Evolutionary conservation across 345 rosid genomes (phyloP), one percentile per base, ranked within the genome.

Genomic region (Crucihimalaya himalaica): DNA sequence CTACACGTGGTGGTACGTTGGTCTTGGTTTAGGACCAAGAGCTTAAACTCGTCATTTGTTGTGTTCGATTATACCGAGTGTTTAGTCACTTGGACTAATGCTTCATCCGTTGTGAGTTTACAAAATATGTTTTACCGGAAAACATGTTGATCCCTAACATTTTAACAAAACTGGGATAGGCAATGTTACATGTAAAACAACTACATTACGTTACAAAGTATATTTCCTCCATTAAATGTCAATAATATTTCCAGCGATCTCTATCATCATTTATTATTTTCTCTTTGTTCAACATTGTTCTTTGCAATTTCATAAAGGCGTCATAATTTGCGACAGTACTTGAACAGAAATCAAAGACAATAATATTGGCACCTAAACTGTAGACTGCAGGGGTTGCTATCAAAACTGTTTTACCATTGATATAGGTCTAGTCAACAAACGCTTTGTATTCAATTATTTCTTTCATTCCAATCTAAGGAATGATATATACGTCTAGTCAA

Each of bases 311-410:
- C 23, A 25, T 56, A 19, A 47, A 66, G 59, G 59, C 9, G 51
- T 42, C 55, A 75, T 68, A 62, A 60, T 75, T 75, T 51, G 55
- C 21, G 48, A 40, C 18, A 32, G 78, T 67, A 51, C 68, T 40
- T 59, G 78, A 60, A 60, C 72, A 74, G 67, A 74, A 68, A 42
- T 37, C 68, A 40, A 32, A 75, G 73, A 31, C 79, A 68, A 75
- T 68, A 75, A 52, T 52, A 67, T 60, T 60, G 73, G 79, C 73
- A 75, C 68, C 55, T 60, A 68, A 74, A 51, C 56, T 28, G 13
- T 67, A 66, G 73, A 51, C 62, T 75, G 68, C 47, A 75, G 23
- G 40, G 63, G 74, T 75, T 75, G 74, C 79, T 68, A 42, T 75
- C 79, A 52, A 51, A 68, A 75, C 74, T 31, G 68, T 69, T 48